Percentiles rank a stretch among this genome's conserved stretches.
These are phyloP conservation scores for Tulasnella sp. DNA, from an alignment of 768 basidiomycete genomes.

Conservation along the genomic window DNA sequence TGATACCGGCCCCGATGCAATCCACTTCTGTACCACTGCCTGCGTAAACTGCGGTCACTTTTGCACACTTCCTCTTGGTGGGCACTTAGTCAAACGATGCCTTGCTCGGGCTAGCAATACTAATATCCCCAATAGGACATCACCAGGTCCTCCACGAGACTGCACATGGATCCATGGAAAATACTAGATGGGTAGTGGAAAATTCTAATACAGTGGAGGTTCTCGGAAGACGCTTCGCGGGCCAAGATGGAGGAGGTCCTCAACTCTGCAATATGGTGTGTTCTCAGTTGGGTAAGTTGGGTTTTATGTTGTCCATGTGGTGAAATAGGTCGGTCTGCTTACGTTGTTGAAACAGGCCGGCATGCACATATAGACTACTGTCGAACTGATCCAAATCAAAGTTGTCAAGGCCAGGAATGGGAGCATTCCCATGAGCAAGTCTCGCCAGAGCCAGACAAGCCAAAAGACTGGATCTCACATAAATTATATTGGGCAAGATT, in stretches of 20 bases:
- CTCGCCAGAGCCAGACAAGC: slow-evolving; percentile 33
- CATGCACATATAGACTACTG: slow-evolving; percentile 48
- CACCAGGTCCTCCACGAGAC: slow-evolving; percentile 50
- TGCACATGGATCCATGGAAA: slow-evolving; percentile 49
- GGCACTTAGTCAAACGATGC: no score
- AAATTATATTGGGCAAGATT: slow-evolving; percentile 44
- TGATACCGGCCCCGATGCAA: slow-evolving; percentile 30
- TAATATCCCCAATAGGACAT: slow-evolving; percentile 36
- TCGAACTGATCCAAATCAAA: slow-evolving; percentile 27
- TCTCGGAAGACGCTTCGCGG: slow-evolving; percentile 35
- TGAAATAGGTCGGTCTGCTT: no score
- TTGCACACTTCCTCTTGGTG: slow-evolving; percentile 45
- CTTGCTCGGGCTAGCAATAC: no score
- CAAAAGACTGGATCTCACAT: slow-evolving; percentile 46
- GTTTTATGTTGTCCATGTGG: no score
- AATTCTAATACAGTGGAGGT: slow-evolving; percentile 42
- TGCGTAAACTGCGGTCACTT: slow-evolving; percentile 46
- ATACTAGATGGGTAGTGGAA: slow-evolving; percentile 43
- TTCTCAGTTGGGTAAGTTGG: slow-evolving; percentile 2
- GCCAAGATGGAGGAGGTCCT: slow-evolving; percentile 15
- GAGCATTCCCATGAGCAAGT: slow-evolving; percentile 36
- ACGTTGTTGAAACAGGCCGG: no score
- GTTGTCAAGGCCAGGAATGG: slow-evolving; percentile 35
- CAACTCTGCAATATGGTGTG: slow-evolving; percentile 11
- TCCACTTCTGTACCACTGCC: slow-evolving; percentile 44